Conservation (phyloP, 768 basidiomycete genomes). For the Trametes punicea region DNA sequence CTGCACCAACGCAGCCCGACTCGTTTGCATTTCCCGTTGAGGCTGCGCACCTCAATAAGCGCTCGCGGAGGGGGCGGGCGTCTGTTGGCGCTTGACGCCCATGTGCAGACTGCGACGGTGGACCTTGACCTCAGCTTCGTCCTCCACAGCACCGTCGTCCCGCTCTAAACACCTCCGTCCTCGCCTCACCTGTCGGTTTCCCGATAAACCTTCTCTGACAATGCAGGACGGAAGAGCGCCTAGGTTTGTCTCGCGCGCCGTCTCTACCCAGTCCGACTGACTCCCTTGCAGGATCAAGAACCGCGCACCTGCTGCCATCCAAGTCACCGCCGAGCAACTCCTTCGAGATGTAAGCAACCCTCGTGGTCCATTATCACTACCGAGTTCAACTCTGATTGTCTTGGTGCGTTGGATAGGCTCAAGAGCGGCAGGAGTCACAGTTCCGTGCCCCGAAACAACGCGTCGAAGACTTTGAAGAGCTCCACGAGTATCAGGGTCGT, state of each 20-base stretch:
- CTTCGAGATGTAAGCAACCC: slow-evolving; percentile 81
- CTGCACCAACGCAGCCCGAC: too few species aligned
- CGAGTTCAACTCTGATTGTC: neutral
- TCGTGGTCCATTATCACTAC: neutral
- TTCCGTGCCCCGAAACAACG: slow-evolving; percentile 93
- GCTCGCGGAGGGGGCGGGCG: too few species aligned
- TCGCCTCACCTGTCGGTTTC: too few species aligned
- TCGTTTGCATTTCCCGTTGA: too few species aligned
- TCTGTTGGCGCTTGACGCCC: too few species aligned
- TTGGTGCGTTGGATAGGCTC: slow-evolving; percentile 81
- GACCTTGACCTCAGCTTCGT: too few species aligned
- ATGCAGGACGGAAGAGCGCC: slow-evolving; percentile 86
- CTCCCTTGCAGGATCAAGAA: slow-evolving; percentile 74
- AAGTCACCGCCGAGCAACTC: slow-evolving; percentile 98
- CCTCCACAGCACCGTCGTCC: too few species aligned
- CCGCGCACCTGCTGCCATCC: slow-evolving; percentile 89
- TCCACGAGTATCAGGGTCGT: slow-evolving; percentile 85
- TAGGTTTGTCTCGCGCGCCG: slow-evolving; percentile 49
- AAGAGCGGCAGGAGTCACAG: slow-evolving; percentile 93
- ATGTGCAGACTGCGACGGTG: too few species aligned
- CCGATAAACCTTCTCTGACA: too few species aligned
- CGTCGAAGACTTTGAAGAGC: slow-evolving; percentile 92
- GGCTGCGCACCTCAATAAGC: too few species aligned
- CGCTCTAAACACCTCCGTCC: too few species aligned
- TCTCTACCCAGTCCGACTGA: neutral